Percentiles rank a stretch among this genome's conserved stretches.
These are phyloP conservation scores for Fusarium sp. DNA, from an alignment of 2,329 filamentous ascomycete genomes.

Conservation along the genomic window DNA sequence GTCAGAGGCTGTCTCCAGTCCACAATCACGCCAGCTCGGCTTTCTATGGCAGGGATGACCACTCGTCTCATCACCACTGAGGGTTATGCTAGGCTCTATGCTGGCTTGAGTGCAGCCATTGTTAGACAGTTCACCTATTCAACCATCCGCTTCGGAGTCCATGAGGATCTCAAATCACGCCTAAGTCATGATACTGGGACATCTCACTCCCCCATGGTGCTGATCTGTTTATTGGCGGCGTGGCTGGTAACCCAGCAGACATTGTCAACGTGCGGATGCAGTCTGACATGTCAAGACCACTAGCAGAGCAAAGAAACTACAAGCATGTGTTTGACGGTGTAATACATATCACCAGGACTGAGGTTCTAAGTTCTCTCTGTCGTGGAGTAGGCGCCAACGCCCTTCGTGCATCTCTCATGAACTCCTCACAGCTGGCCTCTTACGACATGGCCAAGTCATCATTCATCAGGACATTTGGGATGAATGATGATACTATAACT, in stretches of 20 bases:
- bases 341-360: background rate
- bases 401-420: constrained; percentile 4
- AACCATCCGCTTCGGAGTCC: background rate
- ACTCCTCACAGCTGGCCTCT: background rate
- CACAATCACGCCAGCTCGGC: background rate
- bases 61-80: background rate
- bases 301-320: background rate
- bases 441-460: background rate
- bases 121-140: constrained; percentile 4
- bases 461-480: background rate
- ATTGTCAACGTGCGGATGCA: constrained; percentile 6
- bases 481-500: background rate
- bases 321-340: background rate
- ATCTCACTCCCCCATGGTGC: background rate
- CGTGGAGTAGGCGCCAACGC: background rate
- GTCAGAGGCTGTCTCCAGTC: background rate
- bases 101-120: background rate
- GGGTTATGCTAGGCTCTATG: background rate
- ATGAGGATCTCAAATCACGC: background rate
- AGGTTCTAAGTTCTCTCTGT: background rate
- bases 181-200: background rate
- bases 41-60: background rate
- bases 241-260: background rate
- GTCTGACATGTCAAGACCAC: background rate
- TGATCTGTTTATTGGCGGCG: background rate